Base-by-base conservation (phyloP, 2,329 filamentous ascomycete genomes). In the Xylariaceae sp. region DNA sequence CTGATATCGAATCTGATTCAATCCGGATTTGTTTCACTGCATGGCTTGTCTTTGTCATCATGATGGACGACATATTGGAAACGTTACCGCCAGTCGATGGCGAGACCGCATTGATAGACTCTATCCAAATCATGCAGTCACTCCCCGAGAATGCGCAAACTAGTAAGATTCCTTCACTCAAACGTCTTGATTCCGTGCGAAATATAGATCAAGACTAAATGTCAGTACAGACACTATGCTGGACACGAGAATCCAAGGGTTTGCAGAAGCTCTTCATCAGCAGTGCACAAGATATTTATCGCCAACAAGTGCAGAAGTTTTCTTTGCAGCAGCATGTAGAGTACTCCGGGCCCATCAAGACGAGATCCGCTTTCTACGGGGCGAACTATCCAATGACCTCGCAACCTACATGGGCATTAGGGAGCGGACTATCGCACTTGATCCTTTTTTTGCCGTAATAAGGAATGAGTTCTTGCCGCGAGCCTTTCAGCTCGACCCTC, bases 11-110 rank as follows among this genome's bases (percentile, higher is more conserved):
- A 22, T 35, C 31, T 1, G 42, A 44, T 17, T 10, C 30, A 7
- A 36, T 44, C 27, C 42, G 42, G 11, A 44, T 44, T n/a, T 44
- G 42, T n/a, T 44, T 44, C 12, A 35, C 31, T 11, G 27, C 42
- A 18, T 44, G 42, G 42, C n/a, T 44, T 18, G 42, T 22, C 4
- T 44, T 44, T n/a, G 15, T 35, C n/a, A 44, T 35, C 15, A 14
- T n/a, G 10, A 44, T 44, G 42, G 30, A 44, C 30, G 42, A 44
- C 36, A 44, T 44, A 17, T 18, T 44, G 14, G 42, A 44, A 15
- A 44, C 31, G 15, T 33, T 44, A 6, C n/a, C 42, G 11, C 42
- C 42, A 12, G 12, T 44, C 7, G 42, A 44, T 18, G 42, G 42
- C 31, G 15, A 44, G n/a, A 31, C 18, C 11, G 42, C 42, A 19